Evolutionary conservation across 1,284 basidiomycete genomes (phyloP), one percentile per base, ranked within the genome.

Genomic region (Caloboletus firmus): DNA sequence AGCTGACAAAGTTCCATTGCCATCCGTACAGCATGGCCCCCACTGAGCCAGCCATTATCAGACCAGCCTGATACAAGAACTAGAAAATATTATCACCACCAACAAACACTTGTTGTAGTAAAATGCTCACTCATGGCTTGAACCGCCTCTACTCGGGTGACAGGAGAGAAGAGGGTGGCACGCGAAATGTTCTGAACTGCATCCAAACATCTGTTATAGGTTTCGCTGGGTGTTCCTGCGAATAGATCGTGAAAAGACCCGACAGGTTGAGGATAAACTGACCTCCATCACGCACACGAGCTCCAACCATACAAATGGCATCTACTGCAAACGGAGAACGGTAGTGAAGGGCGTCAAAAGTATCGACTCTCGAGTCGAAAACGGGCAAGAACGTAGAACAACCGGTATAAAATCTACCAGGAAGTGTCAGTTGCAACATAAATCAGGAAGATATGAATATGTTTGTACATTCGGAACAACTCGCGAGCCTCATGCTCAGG

Each of bases 11-110:
- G 78, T 67, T 96, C 93, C 76, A 95, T 84, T 20, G 91, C 93
- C 91, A 96, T 94, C 51, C 93, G 82, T 17, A 95, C 91, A 17
- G 93, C 93, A 72, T 95, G 93, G 6, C 92, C 92, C 7, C 91
- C 91, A 60, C 89, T 90, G 24, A 95, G 72, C 93, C 93, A 96
- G 2, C 92, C 93, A 62, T 91, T 91, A 61, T 94, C 91, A 13
- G 89, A 92, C 88, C 93, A 95, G 8, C 92, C 91, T 24, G 93
- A 89, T 15, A 95, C 84, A 46, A 95, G 77, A 51, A 93, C 91
- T 93, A 48, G 15, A 49, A 37, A 45, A 54, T 18, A 57, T 59
- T 41, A 59, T 52, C 54, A 54, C 50, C 12, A 10, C 34, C 3
- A 17, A 44, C 46, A 45, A 43, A 46, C 28, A 32, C 20, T 13